Conservation (phyloP, 371 early-diverging fungal species). For the Mortierella sp. region DNA sequence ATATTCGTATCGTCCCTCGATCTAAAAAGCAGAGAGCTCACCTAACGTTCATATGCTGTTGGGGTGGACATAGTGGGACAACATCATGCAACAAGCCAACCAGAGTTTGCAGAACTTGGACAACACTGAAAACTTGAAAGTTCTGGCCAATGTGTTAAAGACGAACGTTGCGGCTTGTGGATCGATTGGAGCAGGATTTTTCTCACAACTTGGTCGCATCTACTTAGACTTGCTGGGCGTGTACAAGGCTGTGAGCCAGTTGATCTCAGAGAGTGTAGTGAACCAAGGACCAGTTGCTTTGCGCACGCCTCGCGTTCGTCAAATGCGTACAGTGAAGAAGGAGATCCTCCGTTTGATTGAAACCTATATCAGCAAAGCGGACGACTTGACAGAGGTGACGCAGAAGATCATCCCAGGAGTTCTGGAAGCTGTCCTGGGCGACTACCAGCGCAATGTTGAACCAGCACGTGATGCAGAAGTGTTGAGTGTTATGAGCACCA, state of each 20-base stretch:
- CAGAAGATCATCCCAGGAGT: slow-evolving; percentile 89
- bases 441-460: slow-evolving; percentile 89
- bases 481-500: slow-evolving; percentile 86
- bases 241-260: slow-evolving; percentile 85
- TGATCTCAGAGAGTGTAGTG: slow-evolving; percentile 85
- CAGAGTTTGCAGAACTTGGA: slow-evolving; percentile 79
- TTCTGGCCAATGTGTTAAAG: slow-evolving; percentile 90
- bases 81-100: slow-evolving; percentile 77
- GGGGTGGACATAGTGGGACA: slow-evolving; percentile 88
- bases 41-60: background rate
- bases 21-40: too few species aligned
- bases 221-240: slow-evolving; percentile 91
- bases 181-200: slow-evolving; percentile 88
- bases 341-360: slow-evolving; percentile 92
- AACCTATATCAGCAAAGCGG: slow-evolving; percentile 84
- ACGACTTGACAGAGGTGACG: slow-evolving; percentile 79
- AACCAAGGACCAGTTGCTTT: slow-evolving; percentile 86
- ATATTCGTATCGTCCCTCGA: too few species aligned
- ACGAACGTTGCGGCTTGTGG: slow-evolving; percentile 93
- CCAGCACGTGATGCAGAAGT: slow-evolving; percentile 95
- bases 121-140: slow-evolving; percentile 83
- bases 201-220: slow-evolving; percentile 85
- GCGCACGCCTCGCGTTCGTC: slow-evolving; percentile 91
- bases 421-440: slow-evolving; percentile 89
- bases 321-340: slow-evolving; percentile 93